phyloP scores from a whole-genome alignment of 2,329 filamentous ascomycete genomes.

The Aspergillus spinulosporus region DNA sequence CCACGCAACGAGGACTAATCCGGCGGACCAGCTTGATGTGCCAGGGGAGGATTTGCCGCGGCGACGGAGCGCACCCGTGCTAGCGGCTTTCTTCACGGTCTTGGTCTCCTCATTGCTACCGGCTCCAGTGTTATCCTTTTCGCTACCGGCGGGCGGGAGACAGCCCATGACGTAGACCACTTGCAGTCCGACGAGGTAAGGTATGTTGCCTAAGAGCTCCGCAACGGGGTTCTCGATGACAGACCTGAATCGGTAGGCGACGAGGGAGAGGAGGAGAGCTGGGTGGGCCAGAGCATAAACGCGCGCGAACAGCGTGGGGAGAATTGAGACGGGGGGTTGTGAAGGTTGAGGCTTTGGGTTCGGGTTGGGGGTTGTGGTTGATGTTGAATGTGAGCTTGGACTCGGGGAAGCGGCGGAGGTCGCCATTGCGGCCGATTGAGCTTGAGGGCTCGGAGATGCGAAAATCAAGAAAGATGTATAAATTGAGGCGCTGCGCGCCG shows the following conservation, averaged over 20 bases:
- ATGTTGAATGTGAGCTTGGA: background rate
- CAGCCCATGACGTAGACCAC: slow-evolving; percentile 59
- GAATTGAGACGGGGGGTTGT: slow-evolving; percentile 48
- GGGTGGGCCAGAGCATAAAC: slow-evolving; percentile 68
- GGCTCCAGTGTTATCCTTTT: slow-evolving; percentile 14
- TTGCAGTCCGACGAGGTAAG: slow-evolving; percentile 66
- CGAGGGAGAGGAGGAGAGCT: slow-evolving; percentile 63
- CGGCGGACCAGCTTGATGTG: background rate
- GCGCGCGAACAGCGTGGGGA: slow-evolving; percentile 50
- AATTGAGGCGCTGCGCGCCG: slow-evolving; percentile 11
- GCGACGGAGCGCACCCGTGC: background rate
- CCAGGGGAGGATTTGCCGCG: background rate
- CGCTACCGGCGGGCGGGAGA: slow-evolving; percentile 54
- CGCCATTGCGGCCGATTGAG: slow-evolving; percentile 7
- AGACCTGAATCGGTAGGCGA: slow-evolving; percentile 62
- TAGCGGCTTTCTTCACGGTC: slow-evolving; percentile 10
- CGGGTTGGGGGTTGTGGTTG: slow-evolving; percentile 11
- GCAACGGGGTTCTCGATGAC: slow-evolving; percentile 70
- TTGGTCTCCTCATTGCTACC: background rate
- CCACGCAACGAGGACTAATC: slow-evolving; percentile 1
- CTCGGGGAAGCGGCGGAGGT: slow-evolving; percentile 21
- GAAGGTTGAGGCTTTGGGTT: slow-evolving; percentile 11
- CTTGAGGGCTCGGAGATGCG: background rate
- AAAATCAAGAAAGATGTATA: background rate
- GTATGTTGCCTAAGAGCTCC: slow-evolving; percentile 62